phyloP scores from a whole-genome alignment of 441 rosid genomes.

The Pelargonium australe region DNA sequence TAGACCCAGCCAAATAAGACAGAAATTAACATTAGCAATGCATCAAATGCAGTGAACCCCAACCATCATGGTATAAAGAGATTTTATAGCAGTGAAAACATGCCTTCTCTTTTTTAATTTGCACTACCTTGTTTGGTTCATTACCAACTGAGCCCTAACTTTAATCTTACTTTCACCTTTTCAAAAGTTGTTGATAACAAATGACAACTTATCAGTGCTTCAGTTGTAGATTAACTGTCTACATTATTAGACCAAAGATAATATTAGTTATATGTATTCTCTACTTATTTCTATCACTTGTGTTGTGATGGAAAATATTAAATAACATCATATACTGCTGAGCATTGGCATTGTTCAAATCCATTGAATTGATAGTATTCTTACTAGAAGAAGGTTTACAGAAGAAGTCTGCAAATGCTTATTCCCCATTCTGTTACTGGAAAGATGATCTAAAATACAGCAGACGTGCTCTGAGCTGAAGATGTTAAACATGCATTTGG shows the following conservation, averaged over 20 bases:
- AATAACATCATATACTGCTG: background rate
- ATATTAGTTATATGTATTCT: background rate
- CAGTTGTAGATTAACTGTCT: background rate
- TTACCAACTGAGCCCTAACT: conserved; percentile 1
- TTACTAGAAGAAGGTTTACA: conserved; percentile 70
- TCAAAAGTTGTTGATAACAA: background rate
- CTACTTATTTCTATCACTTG: conserved; percentile 10
- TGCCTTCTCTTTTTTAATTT: background rate
- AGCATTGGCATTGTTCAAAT: background rate
- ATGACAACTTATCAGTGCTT: background rate
- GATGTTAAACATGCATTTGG: conserved; percentile 65
- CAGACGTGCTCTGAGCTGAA: conserved; percentile 63
- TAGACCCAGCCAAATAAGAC: conserved; percentile 4
- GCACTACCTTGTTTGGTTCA: background rate
- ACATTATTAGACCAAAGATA: background rate
- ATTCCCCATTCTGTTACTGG: conserved; percentile 29
- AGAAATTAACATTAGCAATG: background rate
- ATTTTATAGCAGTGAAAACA: background rate
- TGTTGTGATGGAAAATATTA: conserved; percentile 11
- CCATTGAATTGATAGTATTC: conserved; percentile 21
- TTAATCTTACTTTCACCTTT: background rate
- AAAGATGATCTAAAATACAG: conserved; percentile 54
- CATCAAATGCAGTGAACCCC: background rate
- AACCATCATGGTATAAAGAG: background rate
- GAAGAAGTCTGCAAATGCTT: conserved; percentile 44